Evolutionary conservation across 106 monocot species (phyloP).

Genomic region (Dioscorea dumetorum): DNA sequence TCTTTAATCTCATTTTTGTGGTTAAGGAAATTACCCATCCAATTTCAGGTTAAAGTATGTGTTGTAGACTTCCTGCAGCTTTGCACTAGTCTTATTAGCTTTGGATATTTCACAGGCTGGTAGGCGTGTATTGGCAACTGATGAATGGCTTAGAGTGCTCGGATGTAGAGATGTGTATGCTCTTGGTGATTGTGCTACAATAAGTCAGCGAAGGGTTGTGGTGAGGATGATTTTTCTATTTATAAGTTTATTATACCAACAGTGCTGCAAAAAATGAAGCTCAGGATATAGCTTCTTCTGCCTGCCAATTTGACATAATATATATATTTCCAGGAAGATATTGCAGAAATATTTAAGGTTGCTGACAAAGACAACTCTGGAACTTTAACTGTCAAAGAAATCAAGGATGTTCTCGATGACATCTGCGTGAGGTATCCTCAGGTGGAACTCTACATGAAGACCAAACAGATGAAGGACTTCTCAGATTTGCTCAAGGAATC

Average conservation of each 20-base stretch:
- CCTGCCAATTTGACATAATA: background rate
- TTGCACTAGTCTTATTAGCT: background rate
- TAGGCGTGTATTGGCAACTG: constrained; percentile 78
- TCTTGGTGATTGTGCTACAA: constrained; percentile 82
- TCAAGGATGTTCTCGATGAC: constrained; percentile 61
- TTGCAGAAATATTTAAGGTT: constrained; percentile 49
- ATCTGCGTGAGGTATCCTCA: constrained; percentile 71
- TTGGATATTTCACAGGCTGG: constrained; percentile 21
- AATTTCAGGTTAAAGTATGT: too few relatives aligned
- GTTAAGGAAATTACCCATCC: too few relatives aligned
- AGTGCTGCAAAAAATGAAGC: background rate
- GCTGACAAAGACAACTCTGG: constrained; percentile 79
- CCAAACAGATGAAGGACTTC: constrained; percentile 55
- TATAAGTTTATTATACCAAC: background rate
- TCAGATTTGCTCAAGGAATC: constrained; percentile 51
- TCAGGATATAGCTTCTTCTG: background rate
- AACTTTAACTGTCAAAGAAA: constrained; percentile 58
- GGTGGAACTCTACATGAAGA: constrained; percentile 64
- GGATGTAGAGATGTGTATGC: constrained; percentile 65
- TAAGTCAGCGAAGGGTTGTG: constrained; percentile 73
- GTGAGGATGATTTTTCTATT: constrained; percentile 22
- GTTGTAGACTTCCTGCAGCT: background rate
- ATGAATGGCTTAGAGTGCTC: constrained; percentile 76
- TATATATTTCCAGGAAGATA: constrained; percentile 52
- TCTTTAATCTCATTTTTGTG: background rate